Base-by-base conservation (phyloP, 345 rosid species). In the Toxicodendron radicans region DNA sequence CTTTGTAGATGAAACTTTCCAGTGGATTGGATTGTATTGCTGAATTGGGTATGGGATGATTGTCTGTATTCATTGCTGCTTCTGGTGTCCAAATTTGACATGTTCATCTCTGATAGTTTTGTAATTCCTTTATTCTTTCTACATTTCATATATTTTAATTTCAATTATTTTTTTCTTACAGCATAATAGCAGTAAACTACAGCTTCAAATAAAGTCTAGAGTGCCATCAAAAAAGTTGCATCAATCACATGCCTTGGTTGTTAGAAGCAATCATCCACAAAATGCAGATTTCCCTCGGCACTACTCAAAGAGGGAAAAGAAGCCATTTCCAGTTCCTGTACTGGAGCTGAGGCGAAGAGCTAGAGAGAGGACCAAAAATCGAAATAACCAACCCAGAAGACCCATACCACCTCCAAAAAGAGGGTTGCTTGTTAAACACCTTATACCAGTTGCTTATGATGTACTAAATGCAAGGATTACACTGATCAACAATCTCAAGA, bases 291-390 rank as follows among this genome's bases (percentile, higher is more conserved):
- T 88, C 20, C 99, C 98, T 71, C 85, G 85, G 69, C 62, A 78
- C 32, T 89, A 88, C 78, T 78, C 92, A 20, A n/a, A 75, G 75
- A 89, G 89, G 75, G 97, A 95, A 83, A 95, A 91, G 85, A 95
- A 95, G 76, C 99, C 97, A 57, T 95, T 95, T 77, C 94, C 92
- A 0, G 72, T 79, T 27, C 99, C 99, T 16, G 82, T 91, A 56
- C 78, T 92, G 71, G 97, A 95, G 78, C 82, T 95, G 74, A 86
- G 99, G 75, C 89, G 98, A 73, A 94, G 94, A 62, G 98, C 97
- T 13, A 87, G 99, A 84, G 92, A 91, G 81, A 92, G 97, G 80
- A 80, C 87, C 61, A 92, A 91, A 82, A 91, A 89, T 59, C 86
- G 84, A 67, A 86, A 78, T 79, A 91, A 86, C 68, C 83, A 85